A percentile compares a stretch with the other conserved stretches of the same genome.
Conservation (phyloP, 2,329 filamentous ascomycete genomes). For the Sporothrix curviconia region DNA sequence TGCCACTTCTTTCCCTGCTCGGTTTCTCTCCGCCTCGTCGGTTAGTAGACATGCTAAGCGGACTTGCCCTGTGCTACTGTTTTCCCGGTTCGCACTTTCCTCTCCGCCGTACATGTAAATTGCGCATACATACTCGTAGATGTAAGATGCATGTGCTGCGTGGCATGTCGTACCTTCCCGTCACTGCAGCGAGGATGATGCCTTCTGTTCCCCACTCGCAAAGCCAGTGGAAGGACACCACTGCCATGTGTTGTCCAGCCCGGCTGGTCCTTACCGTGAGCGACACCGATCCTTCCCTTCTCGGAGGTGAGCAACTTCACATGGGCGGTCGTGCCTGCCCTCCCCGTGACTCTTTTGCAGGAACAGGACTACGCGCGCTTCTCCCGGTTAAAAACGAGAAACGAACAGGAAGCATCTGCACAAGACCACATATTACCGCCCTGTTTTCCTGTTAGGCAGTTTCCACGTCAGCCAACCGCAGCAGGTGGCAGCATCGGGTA, state of each 20-base stretch:
- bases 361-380: neutral
- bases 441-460: neutral
- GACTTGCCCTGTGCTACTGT: no score
- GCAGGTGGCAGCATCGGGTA: neutral
- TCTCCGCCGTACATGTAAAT: no score
- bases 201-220: neutral
- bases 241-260: neutral
- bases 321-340: neutral
- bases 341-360: neutral
- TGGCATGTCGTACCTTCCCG: neutral
- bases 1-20: neutral
- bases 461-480: neutral
- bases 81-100: neutral
- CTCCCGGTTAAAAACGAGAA: neutral
- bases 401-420: neutral
- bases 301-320: neutral
- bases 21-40: no score
- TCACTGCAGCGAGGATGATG: neutral
- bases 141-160: no score
- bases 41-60: no score
- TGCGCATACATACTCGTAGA: neutral
- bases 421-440: neutral
- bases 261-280: neutral
- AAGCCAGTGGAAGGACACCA: neutral
- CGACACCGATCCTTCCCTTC: constrained; percentile 1